Percentiles rank a stretch among this genome's conserved stretches.
phyloP scores from a whole-genome alignment of 768 basidiomycete species.

The Kwoniella botswanensis region DNA sequence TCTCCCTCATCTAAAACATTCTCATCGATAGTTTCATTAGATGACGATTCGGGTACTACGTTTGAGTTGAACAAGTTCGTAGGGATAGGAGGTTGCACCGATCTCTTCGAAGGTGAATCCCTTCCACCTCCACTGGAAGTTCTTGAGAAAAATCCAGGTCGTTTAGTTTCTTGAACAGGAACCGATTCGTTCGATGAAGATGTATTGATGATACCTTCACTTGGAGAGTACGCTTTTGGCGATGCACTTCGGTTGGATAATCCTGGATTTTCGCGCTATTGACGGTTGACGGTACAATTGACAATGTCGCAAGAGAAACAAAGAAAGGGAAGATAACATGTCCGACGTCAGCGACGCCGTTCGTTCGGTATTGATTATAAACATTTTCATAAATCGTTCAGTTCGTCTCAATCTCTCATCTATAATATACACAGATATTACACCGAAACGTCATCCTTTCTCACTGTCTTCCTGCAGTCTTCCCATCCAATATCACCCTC shows the following conservation, averaged over 20 bases:
- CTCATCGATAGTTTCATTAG: constrained; percentile 11
- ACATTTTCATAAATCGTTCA: constrained; percentile 4
- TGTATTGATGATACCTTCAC: neutral
- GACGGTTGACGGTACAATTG: no score
- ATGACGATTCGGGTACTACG: neutral
- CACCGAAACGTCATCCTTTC: neutral
- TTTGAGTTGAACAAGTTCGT: neutral
- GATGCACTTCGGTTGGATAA: constrained; percentile 20
- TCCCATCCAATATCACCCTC: constrained; percentile 28
- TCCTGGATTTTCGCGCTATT: constrained; percentile 42
- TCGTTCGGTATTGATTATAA: constrained; percentile 5
- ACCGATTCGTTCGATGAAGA: constrained; percentile 5
- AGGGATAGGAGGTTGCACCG: neutral
- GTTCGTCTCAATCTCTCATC: neutral
- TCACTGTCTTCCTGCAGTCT: constrained; percentile 17
- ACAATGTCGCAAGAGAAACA: neutral
- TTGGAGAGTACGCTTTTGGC: neutral
- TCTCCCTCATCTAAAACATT: constrained; percentile 1
- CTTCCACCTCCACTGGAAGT: constrained; percentile 5
- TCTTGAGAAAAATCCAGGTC: constrained; percentile 20
- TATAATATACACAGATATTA: neutral
- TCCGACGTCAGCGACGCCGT: constrained; percentile 28
- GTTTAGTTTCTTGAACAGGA: neutral
- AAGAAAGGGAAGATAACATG: neutral
- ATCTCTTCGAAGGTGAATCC: constrained; percentile 17